Conservation (phyloP, 345 rosid genomes). For the Bretschneidera sinensis region DNA sequence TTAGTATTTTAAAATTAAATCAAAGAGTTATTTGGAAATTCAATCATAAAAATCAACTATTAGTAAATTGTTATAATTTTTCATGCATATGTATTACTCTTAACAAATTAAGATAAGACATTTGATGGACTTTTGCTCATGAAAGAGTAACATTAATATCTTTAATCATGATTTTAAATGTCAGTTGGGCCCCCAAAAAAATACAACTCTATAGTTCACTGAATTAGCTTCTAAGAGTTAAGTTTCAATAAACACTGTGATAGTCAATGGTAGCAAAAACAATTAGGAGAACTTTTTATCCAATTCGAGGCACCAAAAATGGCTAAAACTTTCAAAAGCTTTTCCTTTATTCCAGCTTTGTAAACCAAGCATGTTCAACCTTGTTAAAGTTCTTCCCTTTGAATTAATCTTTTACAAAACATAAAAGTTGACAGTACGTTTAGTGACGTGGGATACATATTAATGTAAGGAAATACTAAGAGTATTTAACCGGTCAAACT, state of each 20-base stretch:
- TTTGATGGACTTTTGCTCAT: slow-evolving; percentile 15
- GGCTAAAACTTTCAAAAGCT: slow-evolving; percentile 39
- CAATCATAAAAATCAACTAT: too few relatives aligned
- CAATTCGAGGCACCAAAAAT: slow-evolving; percentile 33
- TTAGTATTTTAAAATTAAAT: too few relatives aligned
- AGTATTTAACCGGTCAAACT: too few relatives aligned
- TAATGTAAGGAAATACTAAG: too few relatives aligned
- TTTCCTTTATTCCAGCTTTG: slow-evolving; percentile 29
- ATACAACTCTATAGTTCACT: too few relatives aligned
- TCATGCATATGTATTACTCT: too few relatives aligned
- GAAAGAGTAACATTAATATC: slow-evolving; percentile 30
- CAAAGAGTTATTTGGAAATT: too few relatives aligned
- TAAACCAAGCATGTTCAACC: slow-evolving; percentile 33
- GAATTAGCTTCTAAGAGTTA: too few relatives aligned
- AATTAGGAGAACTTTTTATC: slow-evolving; percentile 35
- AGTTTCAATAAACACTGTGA: slow-evolving; percentile 31
- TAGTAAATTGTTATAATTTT: too few relatives aligned
- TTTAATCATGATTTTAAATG: slow-evolving; percentile 28
- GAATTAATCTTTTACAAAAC: slow-evolving; percentile 4
- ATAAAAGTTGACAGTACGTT: neutral
- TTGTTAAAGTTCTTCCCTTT: slow-evolving; percentile 23
- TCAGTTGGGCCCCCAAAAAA: slow-evolving; percentile 25
- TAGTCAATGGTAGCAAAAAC: slow-evolving; percentile 42
- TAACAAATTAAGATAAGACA: slow-evolving; percentile 15
- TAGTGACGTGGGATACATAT: too few relatives aligned